Conservation (phyloP, 306 rosid species). For the Coriaria nepalensis region DNA sequence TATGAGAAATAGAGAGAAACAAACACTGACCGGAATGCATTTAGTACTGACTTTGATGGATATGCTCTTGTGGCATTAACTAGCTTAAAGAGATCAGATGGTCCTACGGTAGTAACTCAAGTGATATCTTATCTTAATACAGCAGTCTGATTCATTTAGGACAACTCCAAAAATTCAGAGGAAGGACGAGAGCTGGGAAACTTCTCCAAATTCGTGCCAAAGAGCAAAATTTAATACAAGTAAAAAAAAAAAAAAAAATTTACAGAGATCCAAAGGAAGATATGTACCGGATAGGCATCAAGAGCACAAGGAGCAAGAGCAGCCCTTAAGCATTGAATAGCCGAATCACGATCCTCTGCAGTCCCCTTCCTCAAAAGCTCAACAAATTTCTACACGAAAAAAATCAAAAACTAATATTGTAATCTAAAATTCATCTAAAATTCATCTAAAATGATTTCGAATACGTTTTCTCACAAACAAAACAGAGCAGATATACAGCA, state of each 20-base stretch:
- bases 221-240: neutral
- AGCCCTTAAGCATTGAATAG: conserved; percentile 66
- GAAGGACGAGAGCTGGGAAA: too few species aligned
- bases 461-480: conserved; percentile 1
- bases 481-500: neutral
- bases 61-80: too few species aligned
- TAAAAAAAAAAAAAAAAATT: neutral
- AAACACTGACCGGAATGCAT: too few species aligned
- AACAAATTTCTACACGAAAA: conserved; percentile 53
- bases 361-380: conserved; percentile 91
- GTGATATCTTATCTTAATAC: too few species aligned
- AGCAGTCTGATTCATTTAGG: too few species aligned
- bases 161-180: too few species aligned
- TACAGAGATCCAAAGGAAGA: neutral
- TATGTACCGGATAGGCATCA: conserved; percentile 81
- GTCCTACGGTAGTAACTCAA: too few species aligned
- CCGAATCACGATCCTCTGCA: conserved; percentile 61
- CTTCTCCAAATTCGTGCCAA: neutral
- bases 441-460: neutral
- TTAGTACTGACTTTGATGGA: too few species aligned
- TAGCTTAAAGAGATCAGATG: too few species aligned
- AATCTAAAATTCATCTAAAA: neutral
- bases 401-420: neutral
- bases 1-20: too few species aligned
- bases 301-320: conserved; percentile 98